Base-by-base conservation (phyloP, 495 filamentous ascomycete species). In the Neurospora sp. region DNA sequence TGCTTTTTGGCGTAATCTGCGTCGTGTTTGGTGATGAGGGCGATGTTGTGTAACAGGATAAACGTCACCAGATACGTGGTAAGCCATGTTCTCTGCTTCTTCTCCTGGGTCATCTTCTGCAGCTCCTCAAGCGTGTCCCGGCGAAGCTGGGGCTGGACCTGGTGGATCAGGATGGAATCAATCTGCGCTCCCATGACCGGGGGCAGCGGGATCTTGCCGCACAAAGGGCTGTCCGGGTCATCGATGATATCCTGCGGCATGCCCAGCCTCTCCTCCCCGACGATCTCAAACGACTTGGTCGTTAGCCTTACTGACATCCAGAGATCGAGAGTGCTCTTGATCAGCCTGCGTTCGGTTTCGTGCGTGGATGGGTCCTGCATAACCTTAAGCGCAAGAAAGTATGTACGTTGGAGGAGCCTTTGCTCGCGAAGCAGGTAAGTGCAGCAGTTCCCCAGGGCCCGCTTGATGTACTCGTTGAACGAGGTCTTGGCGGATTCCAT, bases 141-240 rank as follows among this genome's bases (percentile, higher is more conserved):
- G 8, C 86, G 85, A 62, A 88, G 82, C 38, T 83, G 85, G n/a
- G 85, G 80, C 69, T 87, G 86, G 44, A 89, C 84, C 70, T 86
- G 84, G 72, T 88, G 85, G 59, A 89, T 88, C 40, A 89, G 80
- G 40, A 90, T 82, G 73, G 85, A 82, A 71, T 89, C 87, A 31
- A 90, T 84, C 74, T 90, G 88, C 38, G 87, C 87, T 40, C 86
- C 86, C 85, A 90, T 86, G 39, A 90, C 86, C 4, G 88, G 88
- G 11, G 88, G 87, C 11, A 89, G 78, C 27, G 88, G 88, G 7
- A 88, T 85, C 70, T 86, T 86, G 44, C 84, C 83, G 37, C 81
- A 78, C 62, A 86, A 82, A 14, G 87, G 84, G 72, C 84, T 88
- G 16, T 78, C 81, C 35, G 81, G 77, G 73, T 88, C 87, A 74